Conservation (phyloP, 2,329 filamentous ascomycete species). For the Colletotrichum filicis region DNA sequence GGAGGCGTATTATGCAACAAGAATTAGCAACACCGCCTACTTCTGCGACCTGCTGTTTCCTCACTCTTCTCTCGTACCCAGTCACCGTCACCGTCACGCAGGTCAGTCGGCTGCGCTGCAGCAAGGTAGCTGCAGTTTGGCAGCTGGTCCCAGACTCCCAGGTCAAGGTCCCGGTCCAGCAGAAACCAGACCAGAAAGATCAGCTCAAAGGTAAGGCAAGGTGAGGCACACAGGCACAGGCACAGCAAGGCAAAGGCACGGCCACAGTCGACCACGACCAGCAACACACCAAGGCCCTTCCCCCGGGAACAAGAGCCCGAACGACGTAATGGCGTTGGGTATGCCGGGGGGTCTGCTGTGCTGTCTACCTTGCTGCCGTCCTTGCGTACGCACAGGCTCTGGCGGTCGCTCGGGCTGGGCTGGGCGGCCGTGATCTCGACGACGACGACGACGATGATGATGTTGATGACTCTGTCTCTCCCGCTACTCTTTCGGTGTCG, state of each 20-base stretch:
- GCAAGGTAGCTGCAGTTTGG: background rate
- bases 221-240: background rate
- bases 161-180: background rate
- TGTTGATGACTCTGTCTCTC: conserved; percentile 16
- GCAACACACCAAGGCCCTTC: background rate
- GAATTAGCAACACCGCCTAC: conserved; percentile 28
- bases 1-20: conserved; percentile 30
- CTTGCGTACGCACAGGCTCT: conserved; percentile 2
- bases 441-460: conserved; percentile 19
- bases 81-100: background rate
- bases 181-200: background rate
- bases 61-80: background rate
- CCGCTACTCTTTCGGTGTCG: background rate
- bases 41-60: background rate
- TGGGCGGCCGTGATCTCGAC: conserved; percentile 7
- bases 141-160: background rate
- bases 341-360: conserved; percentile 7
- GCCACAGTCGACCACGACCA: background rate
- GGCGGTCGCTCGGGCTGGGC: conserved; percentile 5
- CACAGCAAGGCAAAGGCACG: background rate
- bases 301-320: conserved; percentile 21
- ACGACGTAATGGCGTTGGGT: conserved; percentile 32
- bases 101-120: background rate
- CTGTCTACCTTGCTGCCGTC: background rate
- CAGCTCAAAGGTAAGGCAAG: background rate